Base-by-base conservation (phyloP, 306 rosid genomes). In the Quercus ilex region DNA sequence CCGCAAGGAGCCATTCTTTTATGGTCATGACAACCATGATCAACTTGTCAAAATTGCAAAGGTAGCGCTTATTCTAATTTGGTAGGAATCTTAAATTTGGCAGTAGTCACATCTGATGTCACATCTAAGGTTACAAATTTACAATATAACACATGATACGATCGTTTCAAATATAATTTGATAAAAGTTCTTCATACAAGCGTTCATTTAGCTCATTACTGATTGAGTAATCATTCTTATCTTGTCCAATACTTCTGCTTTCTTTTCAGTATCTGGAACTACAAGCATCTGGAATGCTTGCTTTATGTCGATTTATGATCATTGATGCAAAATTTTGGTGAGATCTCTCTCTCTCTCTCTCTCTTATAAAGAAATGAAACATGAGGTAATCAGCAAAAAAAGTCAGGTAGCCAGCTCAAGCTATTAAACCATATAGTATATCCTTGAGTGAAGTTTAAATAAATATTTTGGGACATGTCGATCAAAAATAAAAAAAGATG, bases 211-310 rank as follows among this genome's bases (percentile, higher is more conserved):
- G 31, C 70, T 67, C 35, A 33, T 35, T 35, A 67, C 25, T 9
- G 17, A 21, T 9, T 59, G 25, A 59, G 13, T 26, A 23, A 17
- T 67, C 51, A 19, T 19, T 7, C n/a, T 10, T 57, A 63, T 8
- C 21, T 71, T 55, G 76, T 74, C 76, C 67, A 75, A 20, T 19
- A 70, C 75, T 64, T 68, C 57, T 71, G 56, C 79, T 59, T 30
- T 55, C 46, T 77, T 43, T 84, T 81, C 94, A 94, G 99, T 90
- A 90, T 83, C 97, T 95, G 81, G 99, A 92, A 79, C 78, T 94
- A 74, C 99, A 94, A 86, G 99, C 93, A 35, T 92, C 99, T 9
- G 97, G 88, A 71, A 92, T 92, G 99, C 97, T 94, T 77, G 99
- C 99, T 81, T 77, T 94, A 80, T 94, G 97, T 83, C 92, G 97